These are phyloP conservation scores for Diutina mesorugosa DNA, from an alignment of 1,139 yeast genomes.

Conservation along the genomic window DNA sequence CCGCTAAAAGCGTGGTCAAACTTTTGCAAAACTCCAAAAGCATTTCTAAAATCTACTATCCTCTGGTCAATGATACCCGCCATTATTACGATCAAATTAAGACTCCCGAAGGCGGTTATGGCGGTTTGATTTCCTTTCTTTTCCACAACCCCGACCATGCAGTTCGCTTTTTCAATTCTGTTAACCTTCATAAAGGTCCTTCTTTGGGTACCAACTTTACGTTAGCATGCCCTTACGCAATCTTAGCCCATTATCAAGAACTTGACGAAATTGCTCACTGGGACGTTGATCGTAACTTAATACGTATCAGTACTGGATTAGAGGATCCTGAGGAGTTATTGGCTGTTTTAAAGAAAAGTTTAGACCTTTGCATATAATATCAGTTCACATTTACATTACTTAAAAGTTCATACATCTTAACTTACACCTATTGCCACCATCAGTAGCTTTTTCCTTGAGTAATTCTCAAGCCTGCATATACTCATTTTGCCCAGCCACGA, in stretches of 20 bases:
- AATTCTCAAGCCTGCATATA: background rate
- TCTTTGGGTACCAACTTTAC: conserved; percentile 92
- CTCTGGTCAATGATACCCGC: conserved; percentile 42
- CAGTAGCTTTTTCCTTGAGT: background rate
- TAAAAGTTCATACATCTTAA: too few relatives aligned
- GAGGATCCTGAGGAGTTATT: conserved; percentile 47
- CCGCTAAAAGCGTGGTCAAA: conserved; percentile 44
- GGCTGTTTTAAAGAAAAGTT: conserved; percentile 31
- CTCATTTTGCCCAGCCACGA: background rate
- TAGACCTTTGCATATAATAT: background rate
- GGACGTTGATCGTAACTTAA: conserved; percentile 74
- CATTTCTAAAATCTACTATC: conserved; percentile 60
- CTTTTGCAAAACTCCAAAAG: conserved; percentile 32
- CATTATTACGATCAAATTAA: conserved; percentile 60
- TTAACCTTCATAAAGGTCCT: conserved; percentile 80
- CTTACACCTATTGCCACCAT: background rate
- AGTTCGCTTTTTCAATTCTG: conserved; percentile 58
- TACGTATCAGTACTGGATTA: conserved; percentile 78
- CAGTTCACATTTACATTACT: background rate
- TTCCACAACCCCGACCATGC: conserved; percentile 62
- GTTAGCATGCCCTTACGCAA: conserved; percentile 81
- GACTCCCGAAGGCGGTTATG: conserved; percentile 74
- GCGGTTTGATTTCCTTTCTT: conserved; percentile 74
- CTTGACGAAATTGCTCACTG: conserved; percentile 70
- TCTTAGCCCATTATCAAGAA: conserved; percentile 80